A percentile compares a stretch with the other conserved stretches of the same genome.
These are phyloP conservation scores for Stentor roeselii DNA, from an alignment of 73 alveolate genomes.

Conservation along the genomic window DNA sequence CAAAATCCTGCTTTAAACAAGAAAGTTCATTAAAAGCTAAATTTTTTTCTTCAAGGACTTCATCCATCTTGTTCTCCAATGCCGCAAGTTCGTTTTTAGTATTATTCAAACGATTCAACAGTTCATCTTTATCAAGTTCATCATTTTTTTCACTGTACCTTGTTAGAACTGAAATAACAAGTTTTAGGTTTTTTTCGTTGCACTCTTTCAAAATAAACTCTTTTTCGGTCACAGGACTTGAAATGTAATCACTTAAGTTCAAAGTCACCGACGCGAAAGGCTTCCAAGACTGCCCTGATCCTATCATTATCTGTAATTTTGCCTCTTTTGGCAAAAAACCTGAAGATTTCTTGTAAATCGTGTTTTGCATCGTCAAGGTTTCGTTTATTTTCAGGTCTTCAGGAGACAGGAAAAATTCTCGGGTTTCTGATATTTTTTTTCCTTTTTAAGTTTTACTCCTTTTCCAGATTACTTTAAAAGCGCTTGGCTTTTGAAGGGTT, in stretches of 20 bases:
- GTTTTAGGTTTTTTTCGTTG: too few relatives aligned
- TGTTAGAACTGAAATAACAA: not conserved
- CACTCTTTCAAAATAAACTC: too few relatives aligned
- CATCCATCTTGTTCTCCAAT: not conserved
- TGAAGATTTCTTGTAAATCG: not conserved
- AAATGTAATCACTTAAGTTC: not conserved
- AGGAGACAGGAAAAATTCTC: not conserved
- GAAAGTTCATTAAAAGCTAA: too few relatives aligned
- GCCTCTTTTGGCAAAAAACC: slow-evolving; percentile 5
- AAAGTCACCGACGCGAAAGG: not conserved
- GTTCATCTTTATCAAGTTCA: not conserved
- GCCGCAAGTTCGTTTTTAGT: not conserved
- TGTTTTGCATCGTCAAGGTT: not conserved
- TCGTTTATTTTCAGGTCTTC: too few relatives aligned
- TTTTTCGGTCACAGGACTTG: not conserved
- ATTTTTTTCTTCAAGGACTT: not conserved
- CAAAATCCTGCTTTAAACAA: too few relatives aligned
- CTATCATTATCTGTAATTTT: not conserved
- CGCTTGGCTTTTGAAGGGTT: not conserved
- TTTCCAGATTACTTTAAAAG: not conserved
- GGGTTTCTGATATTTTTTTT: not conserved
- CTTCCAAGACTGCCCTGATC: not conserved
- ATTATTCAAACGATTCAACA: not conserved
- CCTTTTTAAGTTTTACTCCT: not conserved
- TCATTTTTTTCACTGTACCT: not conserved